A percentile compares a stretch with the other conserved stretches of the same genome.
Evolutionary conservation across 306 rosid species (phyloP).

Genomic region (Prunus fruticosa): DNA sequence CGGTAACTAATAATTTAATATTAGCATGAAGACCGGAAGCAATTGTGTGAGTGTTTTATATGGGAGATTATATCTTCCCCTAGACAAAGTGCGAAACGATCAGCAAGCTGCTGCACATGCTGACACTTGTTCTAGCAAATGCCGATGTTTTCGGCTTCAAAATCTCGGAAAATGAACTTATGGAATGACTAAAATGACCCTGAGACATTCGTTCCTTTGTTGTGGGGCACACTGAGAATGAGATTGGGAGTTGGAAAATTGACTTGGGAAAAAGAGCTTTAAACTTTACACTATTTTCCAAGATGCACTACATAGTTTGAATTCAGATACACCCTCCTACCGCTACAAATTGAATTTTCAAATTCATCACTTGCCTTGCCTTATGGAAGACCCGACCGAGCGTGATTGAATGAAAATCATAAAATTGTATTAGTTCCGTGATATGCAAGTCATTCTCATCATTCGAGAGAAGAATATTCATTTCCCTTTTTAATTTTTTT

Average conservation of each 20-base stretch:
- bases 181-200: slow-evolving; percentile 9
- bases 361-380: too few species aligned
- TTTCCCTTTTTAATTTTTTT: too few species aligned
- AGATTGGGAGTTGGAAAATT: not conserved
- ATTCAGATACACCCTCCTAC: not conserved
- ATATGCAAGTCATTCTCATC: too few species aligned
- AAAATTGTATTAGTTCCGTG: too few species aligned
- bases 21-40: not conserved
- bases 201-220: slow-evolving; percentile 2
- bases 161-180: not conserved
- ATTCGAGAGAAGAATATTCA: too few species aligned
- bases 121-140: slow-evolving; percentile 4
- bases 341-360: not conserved
- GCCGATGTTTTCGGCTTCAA: slow-evolving; percentile 28
- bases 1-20: not conserved
- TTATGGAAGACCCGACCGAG: too few species aligned
- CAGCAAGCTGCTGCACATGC: slow-evolving; percentile 4
- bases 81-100: slow-evolving; percentile 2
- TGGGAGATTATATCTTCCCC: not conserved
- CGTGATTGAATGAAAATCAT: too few species aligned
- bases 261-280: not conserved
- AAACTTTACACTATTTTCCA: not conserved
- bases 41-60: not conserved
- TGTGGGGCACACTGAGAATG: not conserved
- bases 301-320: not conserved